Base-by-base conservation (phyloP, 768 basidiomycete genomes). In the Hydnomerulius pinastri region DNA sequence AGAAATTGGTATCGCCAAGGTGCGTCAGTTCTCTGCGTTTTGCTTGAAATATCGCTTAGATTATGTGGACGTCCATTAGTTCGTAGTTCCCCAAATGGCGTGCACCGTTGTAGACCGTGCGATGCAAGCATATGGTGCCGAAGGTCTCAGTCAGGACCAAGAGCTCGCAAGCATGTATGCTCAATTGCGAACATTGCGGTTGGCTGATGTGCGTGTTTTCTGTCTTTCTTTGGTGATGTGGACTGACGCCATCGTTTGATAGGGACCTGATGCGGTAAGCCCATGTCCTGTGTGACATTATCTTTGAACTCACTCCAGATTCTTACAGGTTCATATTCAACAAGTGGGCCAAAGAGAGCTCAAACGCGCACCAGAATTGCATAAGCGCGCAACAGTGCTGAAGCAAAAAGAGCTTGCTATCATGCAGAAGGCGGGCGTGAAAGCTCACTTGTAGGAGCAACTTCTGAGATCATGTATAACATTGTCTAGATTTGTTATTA, bases 1-100 rank as follows among this genome's bases (percentile, higher is more conserved):
- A 70, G 97, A 98, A 69, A 98, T 99, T 60, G 95, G 92, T 20
- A 91, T 98, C 52, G 93, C 97, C 37, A 99, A 99, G 79, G 96
- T 90, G 54, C 35, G 72, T 11, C 51, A 20, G 27, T 44, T 45
- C 24, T 15, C 8, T 12, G 48, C 37, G 15, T 6, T 43, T 27
- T 24, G 13, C 21, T 24, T 18, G 10, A 12, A 23, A 10, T n/a
- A 20, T 29, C 13, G 12, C 12, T 25, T 46, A 21, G 25, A 13
- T 27, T 15, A 44, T 33, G 17, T 43, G 27, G 17, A 10, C 9
- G 32, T 27, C 45, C 12, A n/a, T 3, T 56, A 98, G 95, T 96
- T 97, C 61, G 86, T 93, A 30, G 92, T 98, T 10, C 97, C 97
- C 11, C 79, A 80, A 0, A 92, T 96, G 89, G 96, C 94, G 0